Percentiles rank a stretch among this genome's conserved stretches.
Evolutionary conservation across 2,329 filamentous ascomycete genomes (phyloP).

Genomic region (Clonostachys rhizophaga): DNA sequence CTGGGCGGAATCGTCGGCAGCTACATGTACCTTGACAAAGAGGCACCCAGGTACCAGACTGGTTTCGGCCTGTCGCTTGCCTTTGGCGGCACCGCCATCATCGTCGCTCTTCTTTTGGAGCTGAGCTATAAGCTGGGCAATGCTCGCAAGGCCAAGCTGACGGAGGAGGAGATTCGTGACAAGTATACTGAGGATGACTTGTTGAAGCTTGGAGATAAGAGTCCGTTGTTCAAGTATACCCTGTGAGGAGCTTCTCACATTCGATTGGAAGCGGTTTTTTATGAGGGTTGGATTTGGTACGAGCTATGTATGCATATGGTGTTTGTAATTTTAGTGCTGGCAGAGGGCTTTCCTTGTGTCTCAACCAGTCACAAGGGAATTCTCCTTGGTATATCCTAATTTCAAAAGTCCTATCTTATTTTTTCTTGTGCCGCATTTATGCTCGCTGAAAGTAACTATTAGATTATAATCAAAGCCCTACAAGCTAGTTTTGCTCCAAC

Average conservation of each 20-base stretch:
- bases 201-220: conserved; percentile 10
- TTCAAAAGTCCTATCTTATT: no score
- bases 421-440: no score
- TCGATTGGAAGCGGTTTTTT: no score
- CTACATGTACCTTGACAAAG: conserved; percentile 4
- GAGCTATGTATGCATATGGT: no score
- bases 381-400: no score
- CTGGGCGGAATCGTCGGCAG: conserved; percentile 34
- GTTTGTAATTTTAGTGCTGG: no score
- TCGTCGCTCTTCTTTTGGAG: conserved; percentile 15
- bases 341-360: no score
- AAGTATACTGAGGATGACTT: conserved; percentile 9
- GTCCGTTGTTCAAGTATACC: conserved; percentile 10
- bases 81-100: conserved; percentile 13
- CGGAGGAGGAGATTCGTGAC: conserved; percentile 9
- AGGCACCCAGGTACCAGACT: conserved; percentile 16
- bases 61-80: conserved; percentile 20
- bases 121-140: conserved; percentile 14
- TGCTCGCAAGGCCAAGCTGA: conserved; percentile 9
- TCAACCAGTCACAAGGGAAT: no score
- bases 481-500: no score
- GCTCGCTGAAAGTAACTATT: no score
- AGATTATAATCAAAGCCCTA: no score
- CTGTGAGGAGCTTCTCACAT: neutral
- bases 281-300: no score